Evolutionary conservation across 2,329 filamentous ascomycete genomes (phyloP), one percentile per base, ranked within the genome.

Genomic region (Phialocephala sp.): DNA sequence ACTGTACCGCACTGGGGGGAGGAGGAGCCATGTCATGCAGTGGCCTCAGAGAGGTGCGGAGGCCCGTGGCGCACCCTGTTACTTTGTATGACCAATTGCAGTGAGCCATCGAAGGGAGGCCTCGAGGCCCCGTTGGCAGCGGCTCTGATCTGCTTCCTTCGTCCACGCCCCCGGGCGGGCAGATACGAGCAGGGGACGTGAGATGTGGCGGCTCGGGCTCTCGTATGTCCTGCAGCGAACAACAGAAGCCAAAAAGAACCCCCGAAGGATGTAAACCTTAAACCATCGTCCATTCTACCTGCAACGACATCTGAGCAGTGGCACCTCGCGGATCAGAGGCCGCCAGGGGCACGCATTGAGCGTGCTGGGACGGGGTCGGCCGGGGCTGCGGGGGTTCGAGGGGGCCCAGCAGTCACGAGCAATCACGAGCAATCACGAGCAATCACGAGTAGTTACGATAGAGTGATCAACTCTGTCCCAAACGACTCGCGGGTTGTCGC

Each of bases 1-100:
- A n/a, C n/a, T n/a, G n/a, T n/a, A n/a, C n/a, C n/a, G n/a, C n/a
- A n/a, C n/a, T n/a, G n/a, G n/a, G n/a, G n/a, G n/a, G n/a, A 6
- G 4, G 37, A 12, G 15, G 11, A 41, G 9, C 37, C 11, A 43
- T 32, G 41, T 15, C 15, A 6, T 43, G 41, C 41, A 43, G 5
- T 50, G 27, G 27, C 27, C 27, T 32, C 27, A 32, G 27, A 15
- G 3, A 3, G 50, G 50, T 54, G 50, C 24, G 22, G 24, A 18
- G 27, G 27, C 27, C 27, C 27, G 27, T 32, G n/a, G n/a, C n/a
- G n/a, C n/a, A n/a, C n/a, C n/a, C n/a, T n/a, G n/a, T n/a, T n/a
- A n/a, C n/a, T n/a, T n/a, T n/a, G n/a, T 22, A 12, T 24, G 50
- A n/a, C 50, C 50, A 54, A 54, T 54, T 54, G 27, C 11, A 27